Conservation (phyloP, 805 yeast species). For the Metschnikowia chrysomelidarum region DNA sequence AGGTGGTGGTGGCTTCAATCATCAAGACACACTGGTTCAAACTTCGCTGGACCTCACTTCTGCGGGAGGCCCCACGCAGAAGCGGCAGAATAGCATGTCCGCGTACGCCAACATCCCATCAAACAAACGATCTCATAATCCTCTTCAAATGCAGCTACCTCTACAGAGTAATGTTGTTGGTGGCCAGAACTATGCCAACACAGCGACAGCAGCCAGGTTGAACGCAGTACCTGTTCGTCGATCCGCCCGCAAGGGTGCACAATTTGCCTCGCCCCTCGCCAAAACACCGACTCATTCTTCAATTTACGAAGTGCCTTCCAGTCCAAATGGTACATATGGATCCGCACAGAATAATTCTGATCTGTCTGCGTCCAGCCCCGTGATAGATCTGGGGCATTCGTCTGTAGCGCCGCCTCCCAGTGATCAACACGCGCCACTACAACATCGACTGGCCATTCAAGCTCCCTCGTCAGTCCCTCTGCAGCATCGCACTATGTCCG, state of each 20-base stretch:
- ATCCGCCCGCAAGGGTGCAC: slow-evolving; percentile 16
- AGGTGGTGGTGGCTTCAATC: neutral
- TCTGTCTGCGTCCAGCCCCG: slow-evolving; percentile 39
- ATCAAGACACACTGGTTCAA: slow-evolving; percentile 1
- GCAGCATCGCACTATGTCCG: slow-evolving; percentile 40
- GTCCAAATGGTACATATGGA: slow-evolving; percentile 33
- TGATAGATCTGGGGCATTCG: slow-evolving; percentile 20
- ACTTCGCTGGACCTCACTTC: slow-evolving; percentile 1
- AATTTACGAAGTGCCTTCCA: slow-evolving; percentile 41
- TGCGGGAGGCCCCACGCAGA: slow-evolving; percentile 26
- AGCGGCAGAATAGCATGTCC: slow-evolving; percentile 41
- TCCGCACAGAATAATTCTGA: slow-evolving; percentile 36
- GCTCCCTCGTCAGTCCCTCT: slow-evolving; percentile 4
- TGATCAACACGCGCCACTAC: slow-evolving; percentile 13
- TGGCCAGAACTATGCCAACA: slow-evolving; percentile 11
- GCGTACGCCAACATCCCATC: slow-evolving; percentile 32
- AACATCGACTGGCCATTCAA: slow-evolving; percentile 17
- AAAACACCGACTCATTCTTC: slow-evolving; percentile 43
- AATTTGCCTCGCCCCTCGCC: slow-evolving; percentile 15
- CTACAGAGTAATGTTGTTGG: slow-evolving; percentile 17
- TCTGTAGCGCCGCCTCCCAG: slow-evolving; percentile 2
- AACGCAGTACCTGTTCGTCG: slow-evolving; percentile 9
- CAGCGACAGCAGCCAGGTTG: slow-evolving; percentile 7
- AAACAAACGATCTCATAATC: slow-evolving; percentile 34
- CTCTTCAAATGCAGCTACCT: slow-evolving; percentile 18